Conservation (phyloP, 164 flowering plant genomes). For the Paratinospora sagittata region DNA sequence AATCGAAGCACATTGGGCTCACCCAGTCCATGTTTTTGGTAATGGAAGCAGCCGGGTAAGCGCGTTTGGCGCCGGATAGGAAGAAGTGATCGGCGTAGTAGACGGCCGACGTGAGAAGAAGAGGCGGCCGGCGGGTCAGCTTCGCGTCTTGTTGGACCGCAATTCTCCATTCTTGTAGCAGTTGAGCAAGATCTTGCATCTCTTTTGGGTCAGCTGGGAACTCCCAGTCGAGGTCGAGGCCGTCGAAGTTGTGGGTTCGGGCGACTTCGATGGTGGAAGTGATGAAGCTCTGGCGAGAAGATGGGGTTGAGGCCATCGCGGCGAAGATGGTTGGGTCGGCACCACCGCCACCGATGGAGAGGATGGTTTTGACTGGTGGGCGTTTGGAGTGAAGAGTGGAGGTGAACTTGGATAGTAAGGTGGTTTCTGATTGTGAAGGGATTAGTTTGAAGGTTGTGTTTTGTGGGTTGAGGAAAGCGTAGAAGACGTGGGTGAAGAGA, state of each 20-base stretch:
- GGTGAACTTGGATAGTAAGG: slow-evolving; percentile 29
- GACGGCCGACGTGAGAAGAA: slow-evolving; percentile 51
- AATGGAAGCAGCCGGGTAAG: slow-evolving; percentile 33
- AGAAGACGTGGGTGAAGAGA: slow-evolving; percentile 40
- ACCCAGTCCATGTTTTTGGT: slow-evolving; percentile 39
- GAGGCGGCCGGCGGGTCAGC: slow-evolving; percentile 19
- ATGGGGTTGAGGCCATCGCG: slow-evolving; percentile 27
- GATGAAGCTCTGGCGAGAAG: slow-evolving; percentile 33
- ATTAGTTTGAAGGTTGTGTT: slow-evolving; percentile 28
- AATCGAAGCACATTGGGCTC: slow-evolving; percentile 48
- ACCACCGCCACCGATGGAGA: slow-evolving; percentile 44
- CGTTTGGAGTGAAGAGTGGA: slow-evolving; percentile 28
- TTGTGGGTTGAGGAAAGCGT: slow-evolving; percentile 41
- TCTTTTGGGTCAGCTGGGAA: slow-evolving; percentile 22
- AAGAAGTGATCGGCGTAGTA: slow-evolving; percentile 33
- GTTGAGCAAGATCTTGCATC: slow-evolving; percentile 24
- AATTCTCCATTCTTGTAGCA: slow-evolving; percentile 37
- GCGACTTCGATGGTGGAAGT: slow-evolving; percentile 34
- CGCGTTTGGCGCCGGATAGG: neutral
- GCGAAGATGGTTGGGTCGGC: slow-evolving; percentile 21
- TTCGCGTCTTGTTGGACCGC: slow-evolving; percentile 31
- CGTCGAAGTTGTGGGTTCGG: slow-evolving; percentile 37
- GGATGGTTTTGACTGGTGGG: slow-evolving; percentile 34
- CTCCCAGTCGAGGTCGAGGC: slow-evolving; percentile 48
- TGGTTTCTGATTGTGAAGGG: slow-evolving; percentile 12